Conservation (phyloP, 306 rosid species). For the Cicer judaicum region DNA sequence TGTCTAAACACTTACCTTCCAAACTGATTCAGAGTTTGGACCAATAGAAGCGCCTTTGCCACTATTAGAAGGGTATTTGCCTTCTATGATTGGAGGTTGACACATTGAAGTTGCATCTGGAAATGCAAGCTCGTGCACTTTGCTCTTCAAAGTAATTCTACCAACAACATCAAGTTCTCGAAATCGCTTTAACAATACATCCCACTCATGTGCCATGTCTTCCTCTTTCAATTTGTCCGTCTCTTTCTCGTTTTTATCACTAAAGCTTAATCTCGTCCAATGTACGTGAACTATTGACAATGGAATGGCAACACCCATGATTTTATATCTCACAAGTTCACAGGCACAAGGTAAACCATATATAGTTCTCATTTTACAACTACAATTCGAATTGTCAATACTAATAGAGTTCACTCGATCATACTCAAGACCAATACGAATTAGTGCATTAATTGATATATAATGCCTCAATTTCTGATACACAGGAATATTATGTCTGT, state of each 20-base stretch:
- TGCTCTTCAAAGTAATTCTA: background rate
- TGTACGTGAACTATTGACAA: background rate
- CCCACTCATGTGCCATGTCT: background rate
- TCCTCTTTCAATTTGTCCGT: background rate
- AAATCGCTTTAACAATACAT: background rate
- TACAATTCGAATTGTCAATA: background rate
- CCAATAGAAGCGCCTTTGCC: background rate
- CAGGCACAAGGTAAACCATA: conserved; percentile 10
- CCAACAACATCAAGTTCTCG: background rate
- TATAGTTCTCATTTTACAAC: background rate
- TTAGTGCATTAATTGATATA: background rate
- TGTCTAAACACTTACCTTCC: conserved; percentile 1
- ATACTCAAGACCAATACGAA: background rate
- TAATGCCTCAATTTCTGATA: background rate
- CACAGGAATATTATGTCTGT: background rate
- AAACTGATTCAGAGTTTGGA: background rate
- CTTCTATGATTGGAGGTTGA: background rate
- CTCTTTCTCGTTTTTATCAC: too few species aligned
- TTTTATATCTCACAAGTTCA: background rate
- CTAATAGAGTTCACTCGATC: background rate
- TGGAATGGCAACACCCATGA: background rate
- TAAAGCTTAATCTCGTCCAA: background rate
- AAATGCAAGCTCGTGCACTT: background rate
- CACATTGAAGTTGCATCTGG: background rate
- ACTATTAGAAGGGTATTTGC: background rate